Evolutionary conservation across 306 rosid species (phyloP), one percentile per base, ranked within the genome.

Genomic region (Pueraria montana): DNA sequence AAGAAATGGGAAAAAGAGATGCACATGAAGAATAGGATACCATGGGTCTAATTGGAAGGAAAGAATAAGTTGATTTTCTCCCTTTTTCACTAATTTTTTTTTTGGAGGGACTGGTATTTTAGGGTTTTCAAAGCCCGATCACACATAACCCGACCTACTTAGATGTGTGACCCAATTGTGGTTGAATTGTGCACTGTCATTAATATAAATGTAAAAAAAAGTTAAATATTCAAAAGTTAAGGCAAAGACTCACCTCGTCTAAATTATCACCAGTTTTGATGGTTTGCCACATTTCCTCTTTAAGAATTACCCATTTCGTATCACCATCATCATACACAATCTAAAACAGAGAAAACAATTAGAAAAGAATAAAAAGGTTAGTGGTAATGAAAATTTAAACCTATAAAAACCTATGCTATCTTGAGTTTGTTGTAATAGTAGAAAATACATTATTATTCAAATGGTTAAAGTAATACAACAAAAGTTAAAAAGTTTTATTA

Each of bases 311-410:
- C 27, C 55, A 30, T 81, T 96, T 98, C 68, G 59, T 36, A 34
- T 93, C 99, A 43, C 97, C 99, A 59, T 94, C 99, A 65, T 74
- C 85, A 64, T 96, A 96, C 11, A 32, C 23, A 61, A 96, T 92
- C 99, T 96, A 80, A 58, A 71, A 42, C 46, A 61, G 74, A 76
- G 43, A 76, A 24, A 40, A 63, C 11, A 11, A 74, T 82, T n/a
- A 81, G 48, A 68, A 80, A 67, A 58, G 30, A 59, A 79, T 17
- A 8, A 48, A 56, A 36, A 49, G 11, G 68, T 11, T 34, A 52
- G 5, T 23, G 58, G 11, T 21, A 61, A 30, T 63, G 23, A 3
- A 1, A 63, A 32, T 30, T 14, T 7, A 63, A 63, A 32, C 13
- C 58, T 27, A 48, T 5, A 30, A 30, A 36, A 36, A 36, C 1